phyloP scores from a whole-genome alignment of 257 asterid genomes.

The Penstemon barbatus region DNA sequence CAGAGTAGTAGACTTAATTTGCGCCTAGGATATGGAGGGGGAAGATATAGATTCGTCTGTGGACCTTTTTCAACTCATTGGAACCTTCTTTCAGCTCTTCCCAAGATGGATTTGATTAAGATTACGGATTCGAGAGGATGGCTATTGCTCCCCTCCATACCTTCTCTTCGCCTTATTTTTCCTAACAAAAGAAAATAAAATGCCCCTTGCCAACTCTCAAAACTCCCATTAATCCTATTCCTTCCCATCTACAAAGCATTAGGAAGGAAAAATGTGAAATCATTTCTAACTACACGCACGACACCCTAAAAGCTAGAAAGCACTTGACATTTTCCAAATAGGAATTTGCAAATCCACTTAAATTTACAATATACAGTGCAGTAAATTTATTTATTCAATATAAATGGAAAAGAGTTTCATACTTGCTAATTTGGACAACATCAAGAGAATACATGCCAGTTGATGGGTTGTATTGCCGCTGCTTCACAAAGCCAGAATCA shows the following conservation, averaged over 20 bases:
- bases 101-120: background rate
- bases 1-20: background rate
- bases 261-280: background rate
- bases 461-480: slow-evolving; percentile 91
- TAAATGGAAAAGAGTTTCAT: slow-evolving; percentile 29
- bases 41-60: background rate
- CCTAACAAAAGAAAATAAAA: background rate
- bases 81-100: slow-evolving; percentile 9
- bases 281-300: background rate
- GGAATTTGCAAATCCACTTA: slow-evolving; percentile 9
- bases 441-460: slow-evolving; percentile 98
- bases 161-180: background rate
- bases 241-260: background rate
- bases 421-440: slow-evolving; percentile 96
- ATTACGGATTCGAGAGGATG: background rate
- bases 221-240: background rate
- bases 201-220: background rate
- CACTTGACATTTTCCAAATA: slow-evolving; percentile 2
- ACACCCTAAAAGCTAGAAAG: slow-evolving; percentile 11
- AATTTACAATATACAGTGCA: slow-evolving; percentile 12
- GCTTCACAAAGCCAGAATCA: slow-evolving; percentile 96
- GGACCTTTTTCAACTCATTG: background rate
- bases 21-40: background rate
- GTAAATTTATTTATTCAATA: slow-evolving; percentile 8
- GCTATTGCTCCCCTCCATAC: background rate